These are phyloP conservation scores for Arthroderma sp. DNA, from an alignment of 2,329 filamentous ascomycete genomes.

Conservation along the genomic window DNA sequence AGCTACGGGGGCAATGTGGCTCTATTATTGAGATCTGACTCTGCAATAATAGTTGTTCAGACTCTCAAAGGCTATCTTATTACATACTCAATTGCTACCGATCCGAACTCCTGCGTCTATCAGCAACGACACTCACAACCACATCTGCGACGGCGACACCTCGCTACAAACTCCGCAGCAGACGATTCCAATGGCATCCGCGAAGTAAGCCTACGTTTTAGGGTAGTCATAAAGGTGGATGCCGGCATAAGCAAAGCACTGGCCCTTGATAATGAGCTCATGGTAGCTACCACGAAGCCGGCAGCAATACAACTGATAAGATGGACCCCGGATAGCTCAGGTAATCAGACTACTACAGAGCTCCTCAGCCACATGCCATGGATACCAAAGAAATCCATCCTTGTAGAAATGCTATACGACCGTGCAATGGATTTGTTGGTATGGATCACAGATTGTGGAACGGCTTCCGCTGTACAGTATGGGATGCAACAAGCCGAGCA, in stretches of 20 bases:
- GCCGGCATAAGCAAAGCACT: conserved; percentile 81
- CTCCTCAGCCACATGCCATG: conserved; percentile 76
- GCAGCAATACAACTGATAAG: conserved; percentile 93
- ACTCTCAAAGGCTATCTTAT: conserved; percentile 79
- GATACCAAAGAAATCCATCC: conserved; percentile 62
- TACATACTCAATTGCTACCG: conserved; percentile 82
- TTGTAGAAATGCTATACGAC: conserved; percentile 82
- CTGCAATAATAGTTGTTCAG: conserved; percentile 80
- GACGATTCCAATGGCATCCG: conserved; percentile 72
- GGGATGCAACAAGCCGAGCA: conserved; percentile 30
- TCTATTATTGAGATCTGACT: conserved; percentile 78
- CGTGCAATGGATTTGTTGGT: conserved; percentile 90
- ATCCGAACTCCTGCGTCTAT: conserved; percentile 71
- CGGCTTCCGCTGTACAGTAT: conserved; percentile 81
- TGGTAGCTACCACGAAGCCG: conserved; percentile 83
- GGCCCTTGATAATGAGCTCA: conserved; percentile 80
- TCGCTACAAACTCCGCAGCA: conserved; percentile 46
- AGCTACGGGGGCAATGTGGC: conserved; percentile 77
- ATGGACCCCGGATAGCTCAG: conserved; percentile 73
- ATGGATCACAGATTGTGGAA: conserved; percentile 81
- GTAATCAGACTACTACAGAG: conserved; percentile 81
- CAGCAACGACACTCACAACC: conserved; percentile 49
- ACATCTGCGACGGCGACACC: conserved; percentile 29
- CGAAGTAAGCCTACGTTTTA: conserved; percentile 81
- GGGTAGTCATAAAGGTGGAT: conserved; percentile 97